Base-by-base conservation (phyloP, 2,329 filamentous ascomycete species). In the Cercospora sp. region DNA sequence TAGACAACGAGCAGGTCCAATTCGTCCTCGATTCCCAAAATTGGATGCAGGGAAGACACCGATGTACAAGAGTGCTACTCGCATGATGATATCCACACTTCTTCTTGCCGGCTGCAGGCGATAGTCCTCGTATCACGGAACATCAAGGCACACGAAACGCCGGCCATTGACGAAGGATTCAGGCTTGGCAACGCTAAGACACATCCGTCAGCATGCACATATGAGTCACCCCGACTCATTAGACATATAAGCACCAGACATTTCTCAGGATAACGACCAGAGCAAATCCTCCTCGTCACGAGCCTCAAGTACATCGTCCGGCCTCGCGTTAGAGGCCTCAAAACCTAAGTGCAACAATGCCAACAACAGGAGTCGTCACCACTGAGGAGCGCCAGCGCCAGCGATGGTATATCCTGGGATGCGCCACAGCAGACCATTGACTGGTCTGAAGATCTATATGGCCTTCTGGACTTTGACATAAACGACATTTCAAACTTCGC, bases 331-430 rank as follows among this genome's bases (percentile, higher is more conserved):
- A 61, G 66, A 65, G 65, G 61, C 61, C 58, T 58, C 21, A 24
- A 24, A 37, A 64, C 34, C 49, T 51, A 66, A 62, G 53, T 69
- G 64, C 67, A 69, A 67, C 57, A 51, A 70, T 70, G 68, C 55
- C 30, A 45, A 63, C 57, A 57, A 51, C 62, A 43, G 49, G 30
- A 65, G 53, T 49, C 43, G 43, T 34, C 43, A 49, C 16, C 21
- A 53, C 57, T n/a, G 49, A 18, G 30, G 65, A 21, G 18, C 24
- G 24, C 34, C 21, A 30, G 45, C 34, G 59, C 37, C 34, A 66
- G 32, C 45, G 18, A 58, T 26, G 65, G 55, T 58, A 16, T 61
- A 40, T 61, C 18, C 24, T 37, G 45, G 34, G 37, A 34, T 24
- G 45, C 63, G 49, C 21, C 61, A 58, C 62, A 37, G 49, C 32